Evolutionary conservation across 164 flowering plant genomes (phyloP).

Genomic region (Magnolia kwangsiensis): DNA sequence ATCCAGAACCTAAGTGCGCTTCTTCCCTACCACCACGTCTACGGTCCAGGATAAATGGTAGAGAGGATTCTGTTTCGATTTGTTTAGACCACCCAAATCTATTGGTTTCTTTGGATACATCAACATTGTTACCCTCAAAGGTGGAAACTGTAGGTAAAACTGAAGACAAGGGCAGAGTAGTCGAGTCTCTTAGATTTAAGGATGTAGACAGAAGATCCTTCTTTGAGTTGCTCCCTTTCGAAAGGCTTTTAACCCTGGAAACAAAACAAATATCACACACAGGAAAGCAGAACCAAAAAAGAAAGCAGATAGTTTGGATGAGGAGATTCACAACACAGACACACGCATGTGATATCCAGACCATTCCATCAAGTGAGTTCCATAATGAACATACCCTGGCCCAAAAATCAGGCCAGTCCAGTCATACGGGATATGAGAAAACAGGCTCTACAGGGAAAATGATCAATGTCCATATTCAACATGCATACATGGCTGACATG

Average conservation of each 20-base stretch:
- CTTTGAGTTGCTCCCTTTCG: slow-evolving; percentile 65
- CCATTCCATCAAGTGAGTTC: background rate
- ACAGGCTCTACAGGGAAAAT: background rate
- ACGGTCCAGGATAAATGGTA: slow-evolving; percentile 39
- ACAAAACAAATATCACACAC: background rate
- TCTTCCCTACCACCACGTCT: slow-evolving; percentile 44
- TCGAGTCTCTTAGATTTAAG: slow-evolving; percentile 56
- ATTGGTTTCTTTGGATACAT: slow-evolving; percentile 38
- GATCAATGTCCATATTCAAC: background rate
- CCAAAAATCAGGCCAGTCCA: background rate
- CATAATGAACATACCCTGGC: background rate
- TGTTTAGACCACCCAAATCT: slow-evolving; percentile 44
- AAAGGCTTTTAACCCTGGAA: slow-evolving; percentile 83
- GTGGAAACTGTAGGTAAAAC: slow-evolving; percentile 46
- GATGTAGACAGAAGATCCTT: slow-evolving; percentile 41
- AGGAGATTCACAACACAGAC: too few species aligned
- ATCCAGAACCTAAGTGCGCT: slow-evolving; percentile 22
- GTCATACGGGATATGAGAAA: background rate
- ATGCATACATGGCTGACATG: background rate
- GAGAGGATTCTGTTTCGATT: slow-evolving; percentile 36
- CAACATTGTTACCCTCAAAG: slow-evolving; percentile 32
- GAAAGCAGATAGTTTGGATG: background rate
- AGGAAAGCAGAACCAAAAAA: background rate
- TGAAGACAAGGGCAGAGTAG: slow-evolving; percentile 33
- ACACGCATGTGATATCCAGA: too few species aligned